Conservation (phyloP, 352 stramenopile genomes). For the Phytophthora pini region DNA sequence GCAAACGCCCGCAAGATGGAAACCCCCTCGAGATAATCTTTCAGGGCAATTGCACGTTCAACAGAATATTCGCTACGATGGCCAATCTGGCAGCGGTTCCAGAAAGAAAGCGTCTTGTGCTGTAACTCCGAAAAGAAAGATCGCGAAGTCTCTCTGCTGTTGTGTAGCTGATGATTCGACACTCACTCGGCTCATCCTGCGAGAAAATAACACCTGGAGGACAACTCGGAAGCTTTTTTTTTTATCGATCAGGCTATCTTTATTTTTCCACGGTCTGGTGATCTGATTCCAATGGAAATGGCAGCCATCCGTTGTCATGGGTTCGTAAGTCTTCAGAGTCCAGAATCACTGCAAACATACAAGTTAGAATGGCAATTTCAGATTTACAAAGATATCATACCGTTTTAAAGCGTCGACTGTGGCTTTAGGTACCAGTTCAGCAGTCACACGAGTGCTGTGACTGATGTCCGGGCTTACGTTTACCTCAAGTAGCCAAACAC, state of each 20-base stretch:
- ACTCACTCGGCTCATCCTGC: neutral
- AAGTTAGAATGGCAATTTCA: neutral
- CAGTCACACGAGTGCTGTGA: conserved; percentile 71
- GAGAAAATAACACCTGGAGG: neutral
- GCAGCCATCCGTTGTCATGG: conserved; percentile 33
- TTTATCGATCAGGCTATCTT: no score
- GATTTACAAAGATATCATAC: conserved; percentile 31
- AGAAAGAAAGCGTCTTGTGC: neutral
- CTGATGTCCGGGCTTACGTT: conserved; percentile 91
- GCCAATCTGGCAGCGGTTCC: neutral
- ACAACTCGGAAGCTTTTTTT: neutral
- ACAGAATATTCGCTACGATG: neutral
- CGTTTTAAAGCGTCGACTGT: conserved; percentile 56
- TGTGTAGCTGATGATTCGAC: neutral
- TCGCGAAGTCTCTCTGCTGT: neutral
- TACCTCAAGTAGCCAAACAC: conserved; percentile 83
- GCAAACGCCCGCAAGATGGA: neutral
- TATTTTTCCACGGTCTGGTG: no score
- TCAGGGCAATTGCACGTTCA: neutral
- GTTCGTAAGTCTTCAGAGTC: conserved; percentile 8
- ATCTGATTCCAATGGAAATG: conserved; percentile 6
- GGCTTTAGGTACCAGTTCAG: conserved; percentile 55
- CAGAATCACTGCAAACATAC: conserved; percentile 25
- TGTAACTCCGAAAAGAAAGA: neutral
- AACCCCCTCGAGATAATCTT: neutral